Conservation (phyloP, 1,139 yeast genomes). For the Blastobotrys buckinghamii region DNA sequence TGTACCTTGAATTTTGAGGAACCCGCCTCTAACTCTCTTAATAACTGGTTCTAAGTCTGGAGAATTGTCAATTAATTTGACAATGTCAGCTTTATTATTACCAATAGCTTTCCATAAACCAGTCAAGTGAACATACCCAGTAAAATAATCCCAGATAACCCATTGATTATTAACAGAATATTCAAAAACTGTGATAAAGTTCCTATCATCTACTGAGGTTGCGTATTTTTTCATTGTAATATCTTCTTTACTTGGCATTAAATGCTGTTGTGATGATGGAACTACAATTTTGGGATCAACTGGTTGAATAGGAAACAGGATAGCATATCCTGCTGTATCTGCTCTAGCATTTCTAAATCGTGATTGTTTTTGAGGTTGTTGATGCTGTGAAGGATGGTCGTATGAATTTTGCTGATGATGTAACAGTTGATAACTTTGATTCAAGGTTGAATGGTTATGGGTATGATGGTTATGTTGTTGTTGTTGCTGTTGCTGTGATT, state of each 20-base stretch:
- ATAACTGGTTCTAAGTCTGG: constrained; percentile 64
- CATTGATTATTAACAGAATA: constrained; percentile 57
- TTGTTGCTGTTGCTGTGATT: background rate
- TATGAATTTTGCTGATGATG: background rate
- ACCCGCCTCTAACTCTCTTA: constrained; percentile 84
- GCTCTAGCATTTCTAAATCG: constrained; percentile 7
- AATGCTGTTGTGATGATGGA: constrained; percentile 23
- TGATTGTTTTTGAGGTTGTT: constrained; percentile 1
- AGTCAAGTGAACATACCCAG: constrained; percentile 86
- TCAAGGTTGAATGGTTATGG: too few species aligned
- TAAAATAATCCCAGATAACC: constrained; percentile 83
- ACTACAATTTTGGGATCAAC: constrained; percentile 13
- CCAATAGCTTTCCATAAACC: constrained; percentile 87
- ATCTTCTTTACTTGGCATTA: constrained; percentile 33
- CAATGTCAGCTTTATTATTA: constrained; percentile 68
- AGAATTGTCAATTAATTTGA: constrained; percentile 63
- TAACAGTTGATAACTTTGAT: background rate
- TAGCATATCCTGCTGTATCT: constrained; percentile 18
- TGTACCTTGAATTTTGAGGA: constrained; percentile 88
- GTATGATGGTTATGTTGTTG: background rate
- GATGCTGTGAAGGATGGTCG: background rate
- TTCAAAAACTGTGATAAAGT: constrained; percentile 67
- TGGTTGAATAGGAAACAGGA: constrained; percentile 25
- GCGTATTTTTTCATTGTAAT: constrained; percentile 56
- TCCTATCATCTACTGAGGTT: constrained; percentile 66